phyloP scores from a whole-genome alignment of 2,329 filamentous ascomycete species.

The Neofusicoccum sp. region DNA sequence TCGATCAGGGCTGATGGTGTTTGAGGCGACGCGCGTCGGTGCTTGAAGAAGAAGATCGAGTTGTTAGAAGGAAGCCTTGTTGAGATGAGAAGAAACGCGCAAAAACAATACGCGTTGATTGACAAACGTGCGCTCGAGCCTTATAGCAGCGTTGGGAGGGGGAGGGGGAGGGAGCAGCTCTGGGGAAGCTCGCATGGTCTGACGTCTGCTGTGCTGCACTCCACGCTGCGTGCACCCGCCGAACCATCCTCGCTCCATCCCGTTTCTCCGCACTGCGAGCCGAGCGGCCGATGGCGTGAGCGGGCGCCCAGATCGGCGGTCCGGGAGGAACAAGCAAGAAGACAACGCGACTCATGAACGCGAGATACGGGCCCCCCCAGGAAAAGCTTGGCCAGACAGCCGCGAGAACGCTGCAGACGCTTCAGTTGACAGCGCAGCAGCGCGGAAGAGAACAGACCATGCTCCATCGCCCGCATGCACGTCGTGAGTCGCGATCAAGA shows the following conservation, averaged over 20 bases:
- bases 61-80: too few species aligned
- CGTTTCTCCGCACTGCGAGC: constrained; percentile 4
- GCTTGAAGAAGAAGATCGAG: too few species aligned
- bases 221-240: constrained; percentile 15
- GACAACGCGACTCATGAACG: background rate
- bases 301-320: background rate
- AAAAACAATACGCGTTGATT: background rate
- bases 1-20: background rate
- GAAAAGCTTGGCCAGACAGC: background rate
- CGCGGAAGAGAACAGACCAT: too few species aligned
- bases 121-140: background rate
- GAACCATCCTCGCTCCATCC: constrained; percentile 9
- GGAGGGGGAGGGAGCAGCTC: background rate
- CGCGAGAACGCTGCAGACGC: too few species aligned
- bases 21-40: background rate
- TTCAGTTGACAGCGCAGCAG: too few species aligned
- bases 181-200: background rate
- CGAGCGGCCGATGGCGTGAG: constrained; percentile 10
- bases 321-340: background rate
- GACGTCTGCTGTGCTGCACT: constrained; percentile 16
- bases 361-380: background rate
- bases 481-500: background rate
- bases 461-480: too few species aligned
- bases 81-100: background rate
- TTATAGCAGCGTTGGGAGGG: background rate